A percentile compares a stretch with the other conserved stretches of the same genome.
Conservation (phyloP, 371 early-diverging fungal genomes). For the Smittium culicis region DNA sequence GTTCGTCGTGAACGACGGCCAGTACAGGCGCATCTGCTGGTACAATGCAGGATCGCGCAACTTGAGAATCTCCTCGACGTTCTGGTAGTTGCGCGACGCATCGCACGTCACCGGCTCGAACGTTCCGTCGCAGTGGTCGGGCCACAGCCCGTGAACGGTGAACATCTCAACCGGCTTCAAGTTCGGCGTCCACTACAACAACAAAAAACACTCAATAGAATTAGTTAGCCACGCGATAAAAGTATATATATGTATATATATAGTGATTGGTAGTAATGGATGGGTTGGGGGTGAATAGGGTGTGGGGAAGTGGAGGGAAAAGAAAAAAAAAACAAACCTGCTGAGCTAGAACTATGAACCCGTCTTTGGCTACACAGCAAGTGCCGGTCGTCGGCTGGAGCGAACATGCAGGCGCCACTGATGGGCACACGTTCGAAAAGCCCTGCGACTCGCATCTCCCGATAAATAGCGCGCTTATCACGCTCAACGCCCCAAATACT, state of each 20-base stretch:
- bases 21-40: constrained; percentile 45
- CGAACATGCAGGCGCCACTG: not conserved
- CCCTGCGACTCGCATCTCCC: not conserved
- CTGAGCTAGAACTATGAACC: not conserved
- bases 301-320: not conserved
- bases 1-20: constrained; percentile 51
- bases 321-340: not conserved
- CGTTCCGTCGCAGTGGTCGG: constrained; percentile 41
- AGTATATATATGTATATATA: too few species aligned
- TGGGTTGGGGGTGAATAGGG: too few species aligned
- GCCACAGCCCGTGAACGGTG: constrained; percentile 66
- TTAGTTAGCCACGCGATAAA: too few species aligned
- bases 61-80: constrained; percentile 35
- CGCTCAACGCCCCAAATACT: not conserved
- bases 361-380: not conserved
- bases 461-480: not conserved
- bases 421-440: not conserved
- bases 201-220: constrained; percentile 39
- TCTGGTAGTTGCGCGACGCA: constrained; percentile 35
- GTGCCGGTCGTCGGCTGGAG: not conserved
- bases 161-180: constrained; percentile 37
- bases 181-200: constrained; percentile 35
- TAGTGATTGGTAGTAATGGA: too few species aligned
- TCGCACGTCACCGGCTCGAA: constrained; percentile 51
- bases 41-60: constrained; percentile 28